phyloP scores from a whole-genome alignment of 176 grass and related monocot species.

The Cenchrus purpureus region DNA sequence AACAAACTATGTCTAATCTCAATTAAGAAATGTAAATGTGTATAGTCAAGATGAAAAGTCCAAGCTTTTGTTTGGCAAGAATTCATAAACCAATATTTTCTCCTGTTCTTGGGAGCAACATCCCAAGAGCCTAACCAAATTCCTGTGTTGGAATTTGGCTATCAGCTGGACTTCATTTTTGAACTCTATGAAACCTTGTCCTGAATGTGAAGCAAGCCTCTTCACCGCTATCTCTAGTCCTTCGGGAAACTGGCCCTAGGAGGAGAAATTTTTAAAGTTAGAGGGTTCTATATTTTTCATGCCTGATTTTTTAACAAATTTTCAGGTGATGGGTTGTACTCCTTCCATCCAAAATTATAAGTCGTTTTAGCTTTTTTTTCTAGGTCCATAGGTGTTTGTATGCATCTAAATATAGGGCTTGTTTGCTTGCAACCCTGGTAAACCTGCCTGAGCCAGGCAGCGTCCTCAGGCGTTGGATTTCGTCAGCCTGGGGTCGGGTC shows the following conservation, averaged over 20 bases:
- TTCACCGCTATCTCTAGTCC: not conserved
- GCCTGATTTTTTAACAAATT: too few relatives aligned
- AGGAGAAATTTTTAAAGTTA: not conserved
- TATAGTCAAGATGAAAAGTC: conserved; percentile 42
- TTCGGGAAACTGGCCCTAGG: not conserved
- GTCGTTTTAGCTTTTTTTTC: too few relatives aligned
- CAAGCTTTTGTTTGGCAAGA: conserved; percentile 47
- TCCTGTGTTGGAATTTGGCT: not conserved
- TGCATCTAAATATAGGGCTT: too few relatives aligned
- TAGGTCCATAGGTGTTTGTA: not conserved
- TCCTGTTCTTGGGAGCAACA: conserved; percentile 27
- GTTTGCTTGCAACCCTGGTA: too few relatives aligned
- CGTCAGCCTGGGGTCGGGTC: too few relatives aligned
- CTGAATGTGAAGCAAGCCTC: not conserved
- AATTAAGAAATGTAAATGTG: not conserved
- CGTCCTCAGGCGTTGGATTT: too few relatives aligned
- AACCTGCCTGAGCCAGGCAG: too few relatives aligned
- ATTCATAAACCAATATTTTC: conserved; percentile 46
- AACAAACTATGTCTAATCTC: not conserved
- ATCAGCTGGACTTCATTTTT: not conserved
- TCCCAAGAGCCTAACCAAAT: conserved; percentile 1
- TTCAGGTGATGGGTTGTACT: too few relatives aligned
- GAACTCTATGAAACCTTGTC: not conserved
- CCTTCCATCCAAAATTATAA: too few relatives aligned
- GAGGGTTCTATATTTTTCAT: too few relatives aligned